Evolutionary conservation across 495 filamentous ascomycete genomes (phyloP), one percentile per base, ranked within the genome.

Genomic region (Tuber brumale): DNA sequence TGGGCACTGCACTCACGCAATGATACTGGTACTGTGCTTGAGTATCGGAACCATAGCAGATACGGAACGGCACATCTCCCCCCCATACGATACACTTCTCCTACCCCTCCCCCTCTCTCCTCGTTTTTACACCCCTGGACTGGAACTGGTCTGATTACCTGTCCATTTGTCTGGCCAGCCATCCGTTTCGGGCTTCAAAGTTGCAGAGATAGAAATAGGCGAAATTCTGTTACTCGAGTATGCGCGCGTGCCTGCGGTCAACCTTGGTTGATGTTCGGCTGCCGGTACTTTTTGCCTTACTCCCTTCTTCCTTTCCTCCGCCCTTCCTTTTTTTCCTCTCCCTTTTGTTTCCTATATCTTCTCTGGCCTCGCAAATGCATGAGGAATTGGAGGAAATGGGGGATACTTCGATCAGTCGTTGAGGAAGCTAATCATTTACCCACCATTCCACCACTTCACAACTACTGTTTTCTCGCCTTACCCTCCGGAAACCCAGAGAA

Each of bases 51-150:
- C 12, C 14, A 10, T n/a, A 16, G 27, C 23, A 3, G 57, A 66
- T 66, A 66, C n/a, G 57, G 57, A 66, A 66, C 57, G 27, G n/a
- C 57, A 66, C 57, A 66, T 66, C 57, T 66, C 8, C 44, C 44
- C 44, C 48, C 57, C 57, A 66, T 27, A 31, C 57, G 57, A 66
- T 66, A 66, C 57, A 31, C n/a, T 66, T 31, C 14, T 27, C 23
- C n/a, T 66, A 66, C 57, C 12, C 57, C 57, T 18, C 57, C 57
- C 2, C 57, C 27, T 16, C 46, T 48, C 46, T 48, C 46, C 21
- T n/a, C 57, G 12, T 31, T 12, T 3, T 5, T 16, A 66, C 27
- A 31, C 57, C 27, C 57, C 57, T 66, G 57, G n/a, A 6, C 57
- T 31, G 12, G 57, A 66, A 31, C 57, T 12, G n/a, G n/a, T 0